Percentiles rank a stretch among this genome's conserved stretches.
Conservation (phyloP, 306 rosid species). For the Chamaecrista fasciculata region DNA sequence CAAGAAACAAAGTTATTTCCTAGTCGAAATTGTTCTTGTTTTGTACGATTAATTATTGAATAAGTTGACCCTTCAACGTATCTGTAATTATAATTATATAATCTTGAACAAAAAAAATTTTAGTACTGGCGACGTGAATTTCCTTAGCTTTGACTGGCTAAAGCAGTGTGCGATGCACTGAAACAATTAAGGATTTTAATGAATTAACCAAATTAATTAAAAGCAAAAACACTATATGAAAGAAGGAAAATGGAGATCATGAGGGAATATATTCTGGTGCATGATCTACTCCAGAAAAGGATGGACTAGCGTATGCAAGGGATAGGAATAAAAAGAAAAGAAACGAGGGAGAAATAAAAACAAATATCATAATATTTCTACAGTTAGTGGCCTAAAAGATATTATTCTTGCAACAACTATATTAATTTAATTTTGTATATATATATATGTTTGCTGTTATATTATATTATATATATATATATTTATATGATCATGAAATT, state of each 20-base stretch:
- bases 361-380: neutral
- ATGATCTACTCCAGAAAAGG: neutral
- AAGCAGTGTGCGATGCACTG: no score
- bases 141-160: no score
- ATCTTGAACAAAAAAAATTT: no score
- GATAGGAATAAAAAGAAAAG: neutral
- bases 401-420: neutral
- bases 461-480: no score
- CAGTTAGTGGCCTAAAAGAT: neutral
- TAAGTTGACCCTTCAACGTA: neutral
- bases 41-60: neutral
- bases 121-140: no score
- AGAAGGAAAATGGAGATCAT: no score
- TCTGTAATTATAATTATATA: no score
- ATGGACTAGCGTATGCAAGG: neutral
- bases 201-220: no score
- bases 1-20: constrained; percentile 4
- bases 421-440: no score
- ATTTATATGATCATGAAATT: neutral
- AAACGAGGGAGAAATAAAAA: neutral
- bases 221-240: no score
- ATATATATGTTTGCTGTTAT: no score
- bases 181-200: no score
- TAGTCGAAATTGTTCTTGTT: constrained; percentile 1
- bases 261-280: neutral